Evolutionary conservation across 2,329 filamentous ascomycete genomes (phyloP), one percentile per base, ranked within the genome.

Genomic region (Paraphaeosphaeria sporulosa): DNA sequence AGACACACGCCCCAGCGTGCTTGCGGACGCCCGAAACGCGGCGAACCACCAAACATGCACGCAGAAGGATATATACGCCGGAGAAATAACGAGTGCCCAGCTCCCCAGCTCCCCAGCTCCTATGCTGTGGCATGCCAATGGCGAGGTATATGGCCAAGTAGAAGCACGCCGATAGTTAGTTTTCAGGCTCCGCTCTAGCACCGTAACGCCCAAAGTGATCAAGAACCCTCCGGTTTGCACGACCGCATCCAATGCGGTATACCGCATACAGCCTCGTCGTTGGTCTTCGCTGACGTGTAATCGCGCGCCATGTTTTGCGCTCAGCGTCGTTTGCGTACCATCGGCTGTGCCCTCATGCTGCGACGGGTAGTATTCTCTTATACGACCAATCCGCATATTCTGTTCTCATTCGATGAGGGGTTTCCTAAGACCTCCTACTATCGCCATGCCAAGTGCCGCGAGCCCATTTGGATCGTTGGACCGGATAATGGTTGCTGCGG

Each of bases 401-500:
- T 4, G 13, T 52, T 40, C 63, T 89, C 83, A 90, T 74, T 90
- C 87, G 63, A 90, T 90, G 58, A 90, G 73, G 19, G 86, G 85
- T 69, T 89, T 89, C 70, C 87, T 83, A 51, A 84, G 81, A 21
- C 85, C 85, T 7, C 86, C 87, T 8, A 90, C 86, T 64, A 89
- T 84, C 2, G 86, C 84, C 62, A 90, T 85, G 4, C 88, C 88
- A 19, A 90, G 73, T 55, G 84, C 82, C 51, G 83, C 80, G 55
- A 90, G 79, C 34, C 87, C 87, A 52, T 86, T 83, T 36, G 83
- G 88, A 74, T 98, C 94, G 62, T 86, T 89, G 5, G 92, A 89
- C 53, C 91, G 84, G 59, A 98, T 87, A 64, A 99, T 95, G 8
- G 87, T 89, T 63, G 90, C 89, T 1, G 94, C 90, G 0, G 95